Evolutionary conservation across 768 basidiomycete genomes (phyloP).

Genomic region (Mycena haematopus): DNA sequence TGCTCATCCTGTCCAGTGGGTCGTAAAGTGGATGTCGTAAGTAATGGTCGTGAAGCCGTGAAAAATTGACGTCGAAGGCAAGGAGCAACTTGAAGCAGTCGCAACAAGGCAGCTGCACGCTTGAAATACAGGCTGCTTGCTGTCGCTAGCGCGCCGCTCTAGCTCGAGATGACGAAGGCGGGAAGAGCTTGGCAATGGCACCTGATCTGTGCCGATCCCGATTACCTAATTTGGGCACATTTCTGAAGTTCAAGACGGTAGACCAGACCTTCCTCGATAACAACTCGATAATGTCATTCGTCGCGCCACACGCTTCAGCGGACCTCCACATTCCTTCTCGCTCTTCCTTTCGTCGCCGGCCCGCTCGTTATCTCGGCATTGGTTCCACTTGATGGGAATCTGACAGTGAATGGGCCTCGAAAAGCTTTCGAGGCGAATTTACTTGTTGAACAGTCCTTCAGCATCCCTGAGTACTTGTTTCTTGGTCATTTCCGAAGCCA

Average conservation of each 20-base stretch:
- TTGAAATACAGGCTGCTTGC: constrained; percentile 12
- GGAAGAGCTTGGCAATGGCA: background rate
- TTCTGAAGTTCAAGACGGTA: background rate
- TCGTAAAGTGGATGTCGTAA: constrained; percentile 11
- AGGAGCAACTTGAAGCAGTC: background rate
- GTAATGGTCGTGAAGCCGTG: constrained; percentile 17
- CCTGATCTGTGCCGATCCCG: background rate
- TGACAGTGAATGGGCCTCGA: background rate
- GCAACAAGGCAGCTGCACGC: background rate
- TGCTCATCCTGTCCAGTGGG: constrained; percentile 3
- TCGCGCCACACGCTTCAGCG: constrained; percentile 12
- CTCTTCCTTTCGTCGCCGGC: constrained; percentile 14
- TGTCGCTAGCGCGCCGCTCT: background rate
- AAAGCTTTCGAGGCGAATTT: background rate
- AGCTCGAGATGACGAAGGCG: constrained; percentile 4
- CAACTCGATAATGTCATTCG: background rate
- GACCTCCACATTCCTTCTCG: constrained; percentile 20
- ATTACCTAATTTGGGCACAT: background rate
- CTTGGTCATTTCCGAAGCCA: background rate
- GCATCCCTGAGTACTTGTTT: background rate
- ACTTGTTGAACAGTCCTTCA: background rate
- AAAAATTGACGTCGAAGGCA: background rate
- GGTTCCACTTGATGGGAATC: constrained; percentile 14
- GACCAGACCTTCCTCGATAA: background rate
- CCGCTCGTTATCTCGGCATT: constrained; percentile 25